Evolutionary conservation across 257 asterid species (phyloP).

Genomic region (Solanum chmielewskii): DNA sequence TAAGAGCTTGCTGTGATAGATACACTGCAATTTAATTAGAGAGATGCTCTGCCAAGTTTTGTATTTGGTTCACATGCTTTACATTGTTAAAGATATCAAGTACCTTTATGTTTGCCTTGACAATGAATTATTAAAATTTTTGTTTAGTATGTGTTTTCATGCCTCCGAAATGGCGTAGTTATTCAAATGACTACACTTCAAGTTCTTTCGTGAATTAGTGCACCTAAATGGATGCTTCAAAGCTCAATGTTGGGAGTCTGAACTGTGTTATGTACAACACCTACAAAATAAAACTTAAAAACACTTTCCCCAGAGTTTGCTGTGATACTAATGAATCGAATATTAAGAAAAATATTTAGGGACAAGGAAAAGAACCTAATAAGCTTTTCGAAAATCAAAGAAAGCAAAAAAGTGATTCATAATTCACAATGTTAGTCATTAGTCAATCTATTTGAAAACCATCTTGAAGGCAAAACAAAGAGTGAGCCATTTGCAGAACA

Average conservation of each 20-base stretch:
- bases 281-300: background rate
- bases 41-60: background rate
- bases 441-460: background rate
- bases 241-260: background rate
- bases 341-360: too few relatives aligned
- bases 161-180: background rate
- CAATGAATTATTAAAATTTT: background rate
- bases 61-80: background rate
- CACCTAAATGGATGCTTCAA: background rate
- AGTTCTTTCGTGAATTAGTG: background rate
- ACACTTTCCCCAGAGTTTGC: background rate
- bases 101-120: background rate
- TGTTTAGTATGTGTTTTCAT: background rate
- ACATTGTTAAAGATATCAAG: background rate
- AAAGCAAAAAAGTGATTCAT: background rate
- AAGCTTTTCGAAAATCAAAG: background rate
- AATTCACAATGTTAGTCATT: background rate
- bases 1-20: background rate
- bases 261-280: background rate
- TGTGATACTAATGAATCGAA: too few relatives aligned
- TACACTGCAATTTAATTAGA: background rate
- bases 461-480: background rate
- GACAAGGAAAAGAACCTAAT: too few relatives aligned
- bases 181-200: background rate
- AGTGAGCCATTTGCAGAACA: background rate